Percentiles rank a stretch among this genome's conserved stretches.
These are phyloP conservation scores for Didymella lethalis DNA, from an alignment of 2,329 filamentous ascomycete genomes.

Conservation along the genomic window DNA sequence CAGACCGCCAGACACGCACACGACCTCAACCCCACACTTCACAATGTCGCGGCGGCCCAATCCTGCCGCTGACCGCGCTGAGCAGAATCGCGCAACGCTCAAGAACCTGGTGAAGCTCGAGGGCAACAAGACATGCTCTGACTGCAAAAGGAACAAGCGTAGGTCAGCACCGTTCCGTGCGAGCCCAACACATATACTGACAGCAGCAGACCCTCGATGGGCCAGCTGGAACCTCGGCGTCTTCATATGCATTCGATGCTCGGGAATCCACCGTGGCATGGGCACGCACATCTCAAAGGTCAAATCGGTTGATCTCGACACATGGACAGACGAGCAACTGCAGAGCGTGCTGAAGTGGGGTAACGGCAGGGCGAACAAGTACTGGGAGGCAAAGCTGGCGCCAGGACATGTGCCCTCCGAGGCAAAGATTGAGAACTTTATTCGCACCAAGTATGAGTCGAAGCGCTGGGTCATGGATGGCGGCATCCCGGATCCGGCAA, in stretches of 20 bases:
- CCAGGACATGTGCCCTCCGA: constrained; percentile 92
- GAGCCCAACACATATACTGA: constrained; percentile 31
- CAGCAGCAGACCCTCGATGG: constrained; percentile 85
- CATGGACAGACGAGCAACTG: constrained; percentile 98
- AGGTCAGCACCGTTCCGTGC: constrained; percentile 42
- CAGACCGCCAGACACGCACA: constrained; percentile 1
- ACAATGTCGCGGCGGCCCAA: constrained; percentile 83
- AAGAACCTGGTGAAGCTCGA: constrained; percentile 96
- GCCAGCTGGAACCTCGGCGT: constrained; percentile 98
- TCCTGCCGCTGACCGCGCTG: constrained; percentile 83
- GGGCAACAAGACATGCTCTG: constrained; percentile 93
- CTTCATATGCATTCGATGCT: constrained; percentile 97
- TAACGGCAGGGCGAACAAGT: constrained; percentile 94
- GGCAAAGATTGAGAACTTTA: constrained; percentile 99
- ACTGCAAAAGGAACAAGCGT: constrained; percentile 99
- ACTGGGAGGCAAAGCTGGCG: constrained; percentile 96
- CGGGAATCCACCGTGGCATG: constrained; percentile 98
- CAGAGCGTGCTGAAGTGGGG: constrained; percentile 95
- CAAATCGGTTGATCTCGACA: constrained; percentile 96
- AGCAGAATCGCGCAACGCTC: constrained; percentile 91
- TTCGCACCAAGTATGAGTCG: constrained; percentile 97
- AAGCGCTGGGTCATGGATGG: constrained; percentile 99
- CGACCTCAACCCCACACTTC: constrained; percentile 36
- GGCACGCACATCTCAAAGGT: constrained; percentile 98
- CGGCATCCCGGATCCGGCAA: constrained; percentile 88